phyloP scores from a whole-genome alignment of 495 filamentous ascomycete genomes.

The Penicillium ochrochloron region DNA sequence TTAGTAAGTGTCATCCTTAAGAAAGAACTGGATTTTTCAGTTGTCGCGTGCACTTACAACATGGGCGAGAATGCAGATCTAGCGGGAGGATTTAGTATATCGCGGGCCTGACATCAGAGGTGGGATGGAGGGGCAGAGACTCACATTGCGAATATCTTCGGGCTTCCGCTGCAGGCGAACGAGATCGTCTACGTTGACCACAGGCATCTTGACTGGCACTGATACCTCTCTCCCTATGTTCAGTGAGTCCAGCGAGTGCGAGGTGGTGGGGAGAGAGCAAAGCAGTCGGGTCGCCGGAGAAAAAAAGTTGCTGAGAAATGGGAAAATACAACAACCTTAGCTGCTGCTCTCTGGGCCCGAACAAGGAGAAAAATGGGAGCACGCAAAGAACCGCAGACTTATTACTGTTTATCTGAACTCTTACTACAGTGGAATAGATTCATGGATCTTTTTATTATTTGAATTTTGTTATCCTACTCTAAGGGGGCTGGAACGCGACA shows the following conservation, averaged over 20 bases:
- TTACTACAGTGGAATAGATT: neutral
- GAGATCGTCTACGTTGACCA: conserved; percentile 85
- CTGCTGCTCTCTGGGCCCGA: conserved; percentile 12
- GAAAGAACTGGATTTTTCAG: neutral
- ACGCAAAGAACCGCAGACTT: neutral
- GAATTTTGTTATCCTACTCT: neutral
- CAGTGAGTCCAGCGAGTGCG: conserved; percentile 12
- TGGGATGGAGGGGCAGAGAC: conserved; percentile 45
- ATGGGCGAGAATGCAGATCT: conserved; percentile 98
- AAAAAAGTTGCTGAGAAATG: conserved; percentile 38
- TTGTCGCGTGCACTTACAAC: conserved; percentile 67
- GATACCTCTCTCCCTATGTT: conserved; percentile 20
- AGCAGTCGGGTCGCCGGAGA: conserved; percentile 19
- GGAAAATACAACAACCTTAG: conserved; percentile 6
- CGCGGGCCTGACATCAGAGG: conserved; percentile 32
- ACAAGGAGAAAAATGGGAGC: conserved; percentile 4
- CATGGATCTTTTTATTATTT: neutral
- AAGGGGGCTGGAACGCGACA: neutral
- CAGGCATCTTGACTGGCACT: conserved; percentile 69
- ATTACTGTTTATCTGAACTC: no score
- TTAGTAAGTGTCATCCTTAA: neutral
- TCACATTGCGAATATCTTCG: conserved; percentile 87
- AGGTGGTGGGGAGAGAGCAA: conserved; percentile 24
- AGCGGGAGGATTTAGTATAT: conserved; percentile 39
- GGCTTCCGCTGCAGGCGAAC: conserved; percentile 81